Base-by-base conservation (phyloP, 495 filamentous ascomycete species). In the Xylaria venustula region DNA sequence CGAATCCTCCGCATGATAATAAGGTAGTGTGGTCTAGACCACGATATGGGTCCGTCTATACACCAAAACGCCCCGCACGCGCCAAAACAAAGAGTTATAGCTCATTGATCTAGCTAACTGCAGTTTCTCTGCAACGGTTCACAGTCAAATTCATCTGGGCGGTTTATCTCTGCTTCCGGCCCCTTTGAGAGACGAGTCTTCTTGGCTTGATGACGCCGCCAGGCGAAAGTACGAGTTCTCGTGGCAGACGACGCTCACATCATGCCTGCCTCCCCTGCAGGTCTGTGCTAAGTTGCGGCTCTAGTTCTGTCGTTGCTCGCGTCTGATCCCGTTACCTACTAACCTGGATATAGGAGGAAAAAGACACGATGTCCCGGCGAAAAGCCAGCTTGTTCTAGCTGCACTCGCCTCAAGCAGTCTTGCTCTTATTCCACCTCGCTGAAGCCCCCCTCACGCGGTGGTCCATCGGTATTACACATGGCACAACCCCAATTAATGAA, bases 281-380 rank as follows among this genome's bases (percentile, higher is more conserved):
- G 76, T 77, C 37, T 55, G 64, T 63, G 22, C 20, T 26, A 40
- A n/a, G n/a, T 62, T 54, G 34, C 30, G 37, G 36, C 42, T 42
- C 28, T 45, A 32, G n/a, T 11, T 36, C 17, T 11, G 5, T 34
- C 26, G 8, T 28, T 32, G 17, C 47, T 36, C 28, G 4, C 32
- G 32, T 23, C n/a, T 37, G 0, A 22, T 44, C 45, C n/a, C 1
- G 7, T 42, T 14, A 19, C n/a, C 28, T 59, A 19, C 25, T 56
- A 42, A 56, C 46, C n/a, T 37, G 19, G 8, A 9, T 30, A 54
- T 44, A 79, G 76, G 66, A 62, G 77, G 56, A 79, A 81, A 65
- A 81, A 81, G 55, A 78, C 70, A 12, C 75, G 78, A 20, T 81
- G 78, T 63, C 78, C 78, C 1, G 78, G 76, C 7, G 78, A 81